A percentile compares a stretch with the other conserved stretches of the same genome.
Conservation (phyloP, 1,284 basidiomycete species). For the Vanrija pseudolonga region DNA sequence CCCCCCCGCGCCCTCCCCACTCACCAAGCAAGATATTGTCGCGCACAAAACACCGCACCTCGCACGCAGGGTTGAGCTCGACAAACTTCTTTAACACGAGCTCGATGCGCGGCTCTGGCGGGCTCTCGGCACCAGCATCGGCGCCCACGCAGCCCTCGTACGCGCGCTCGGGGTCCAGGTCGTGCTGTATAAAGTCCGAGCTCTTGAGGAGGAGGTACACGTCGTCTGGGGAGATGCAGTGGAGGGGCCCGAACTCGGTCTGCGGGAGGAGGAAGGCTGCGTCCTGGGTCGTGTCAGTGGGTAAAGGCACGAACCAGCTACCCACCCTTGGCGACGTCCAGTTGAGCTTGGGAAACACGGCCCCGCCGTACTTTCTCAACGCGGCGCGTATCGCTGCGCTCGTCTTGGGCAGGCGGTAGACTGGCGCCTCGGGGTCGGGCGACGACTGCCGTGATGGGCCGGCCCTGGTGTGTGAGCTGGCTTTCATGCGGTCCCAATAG, state of each 20-base stretch:
- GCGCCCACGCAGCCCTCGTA: slow-evolving; percentile 40
- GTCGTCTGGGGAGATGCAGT: slow-evolving; percentile 81
- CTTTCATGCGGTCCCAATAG: not conserved
- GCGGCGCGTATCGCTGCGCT: slow-evolving; percentile 67
- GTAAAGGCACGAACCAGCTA: not conserved
- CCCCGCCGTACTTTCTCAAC: slow-evolving; percentile 64
- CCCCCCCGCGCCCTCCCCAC: not conserved
- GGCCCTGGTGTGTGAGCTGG: not conserved
- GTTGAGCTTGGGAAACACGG: slow-evolving; percentile 92
- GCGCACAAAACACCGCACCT: slow-evolving; percentile 83
- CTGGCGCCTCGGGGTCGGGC: slow-evolving; percentile 29
- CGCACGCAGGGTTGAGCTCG: slow-evolving; percentile 73
- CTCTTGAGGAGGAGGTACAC: slow-evolving; percentile 91
- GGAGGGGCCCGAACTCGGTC: slow-evolving; percentile 68
- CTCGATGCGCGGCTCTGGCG: slow-evolving; percentile 57
- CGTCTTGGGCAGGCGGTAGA: slow-evolving; percentile 63
- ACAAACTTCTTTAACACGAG: slow-evolving; percentile 93
- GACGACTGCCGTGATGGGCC: not conserved
- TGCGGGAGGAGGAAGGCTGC: slow-evolving; percentile 82
- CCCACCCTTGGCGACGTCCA: slow-evolving; percentile 82
- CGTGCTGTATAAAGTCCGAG: slow-evolving; percentile 83
- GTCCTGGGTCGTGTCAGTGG: slow-evolving; percentile 57
- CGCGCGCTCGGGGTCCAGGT: slow-evolving; percentile 57
- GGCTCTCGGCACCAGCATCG: not conserved
- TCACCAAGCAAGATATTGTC: slow-evolving; percentile 14